A percentile compares a stretch with the other conserved stretches of the same genome.
phyloP scores from a whole-genome alignment of 148 eudicot species.

The Talinum fruticosum region DNA sequence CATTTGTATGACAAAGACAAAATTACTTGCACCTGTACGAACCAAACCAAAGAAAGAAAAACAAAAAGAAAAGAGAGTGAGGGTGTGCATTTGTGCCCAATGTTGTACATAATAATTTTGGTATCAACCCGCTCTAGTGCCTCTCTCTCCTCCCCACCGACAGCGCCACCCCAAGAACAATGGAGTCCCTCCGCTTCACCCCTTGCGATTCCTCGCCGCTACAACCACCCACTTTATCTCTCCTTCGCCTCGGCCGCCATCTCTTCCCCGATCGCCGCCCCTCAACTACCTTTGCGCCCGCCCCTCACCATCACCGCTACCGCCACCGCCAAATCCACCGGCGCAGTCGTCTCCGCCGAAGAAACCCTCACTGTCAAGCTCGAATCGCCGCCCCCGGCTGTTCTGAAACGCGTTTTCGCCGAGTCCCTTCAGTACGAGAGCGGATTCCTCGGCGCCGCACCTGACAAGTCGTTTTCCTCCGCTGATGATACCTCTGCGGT shows the following conservation, averaged over 20 bases:
- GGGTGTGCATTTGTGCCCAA: no score
- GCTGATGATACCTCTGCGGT: slow-evolving; percentile 1
- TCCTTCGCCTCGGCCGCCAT: neutral
- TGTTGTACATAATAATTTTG: no score
- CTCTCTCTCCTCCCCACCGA: slow-evolving; percentile 7
- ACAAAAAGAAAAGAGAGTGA: no score
- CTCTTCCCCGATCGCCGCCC: neutral
- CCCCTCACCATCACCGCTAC: neutral
- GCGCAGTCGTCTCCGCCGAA: neutral
- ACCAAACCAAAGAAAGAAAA: no score
- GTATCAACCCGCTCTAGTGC: neutral
- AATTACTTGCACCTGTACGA: no score
- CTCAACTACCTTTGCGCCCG: no score
- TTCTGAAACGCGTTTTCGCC: slow-evolving; percentile 32
- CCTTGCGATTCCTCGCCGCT: neutral
- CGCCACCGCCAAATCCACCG: neutral
- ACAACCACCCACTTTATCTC: neutral
- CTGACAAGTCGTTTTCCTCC: slow-evolving; percentile 17
- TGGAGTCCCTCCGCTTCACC: neutral
- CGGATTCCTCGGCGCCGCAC: slow-evolving; percentile 53
- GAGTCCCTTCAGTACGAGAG: slow-evolving; percentile 60
- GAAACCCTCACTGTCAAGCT: neutral
- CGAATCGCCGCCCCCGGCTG: slow-evolving; percentile 2
- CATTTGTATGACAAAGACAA: no score
- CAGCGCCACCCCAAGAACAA: slow-evolving; percentile 1